Conservation (phyloP, 2,329 filamentous ascomycete species). For the Colletotrichum lupini region DNA sequence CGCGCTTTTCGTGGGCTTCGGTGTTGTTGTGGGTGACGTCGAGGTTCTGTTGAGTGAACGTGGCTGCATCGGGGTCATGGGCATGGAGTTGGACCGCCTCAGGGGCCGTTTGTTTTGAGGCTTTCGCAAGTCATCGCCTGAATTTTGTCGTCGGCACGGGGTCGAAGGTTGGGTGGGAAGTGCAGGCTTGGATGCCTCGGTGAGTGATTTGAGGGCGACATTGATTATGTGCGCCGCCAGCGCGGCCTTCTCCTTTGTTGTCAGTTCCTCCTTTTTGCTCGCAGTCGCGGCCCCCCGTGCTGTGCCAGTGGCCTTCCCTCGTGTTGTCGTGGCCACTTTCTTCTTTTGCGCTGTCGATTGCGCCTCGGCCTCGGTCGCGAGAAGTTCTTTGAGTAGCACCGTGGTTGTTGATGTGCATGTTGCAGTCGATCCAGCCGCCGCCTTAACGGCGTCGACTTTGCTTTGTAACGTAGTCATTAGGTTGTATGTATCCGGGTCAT, state of each 20-base stretch:
- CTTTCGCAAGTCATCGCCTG: slow-evolving; percentile 48
- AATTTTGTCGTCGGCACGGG: slow-evolving; percentile 49
- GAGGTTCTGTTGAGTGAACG: slow-evolving; percentile 70
- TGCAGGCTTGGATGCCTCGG: slow-evolving; percentile 70
- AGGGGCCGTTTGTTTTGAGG: slow-evolving; percentile 50
- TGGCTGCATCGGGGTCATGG: slow-evolving; percentile 71
- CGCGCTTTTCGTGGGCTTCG: slow-evolving; percentile 46
- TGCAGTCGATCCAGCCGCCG: slow-evolving; percentile 61
- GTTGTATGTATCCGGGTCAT: slow-evolving; percentile 34
- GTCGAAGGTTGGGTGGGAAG: slow-evolving; percentile 44
- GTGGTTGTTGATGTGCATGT: slow-evolving; percentile 65
- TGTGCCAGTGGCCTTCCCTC: slow-evolving; percentile 40
- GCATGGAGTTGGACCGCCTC: slow-evolving; percentile 66
- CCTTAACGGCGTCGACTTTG: slow-evolving; percentile 63
- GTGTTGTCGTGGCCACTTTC: slow-evolving; percentile 41
- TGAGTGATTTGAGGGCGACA: slow-evolving; percentile 73
- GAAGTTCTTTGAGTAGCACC: slow-evolving; percentile 59
- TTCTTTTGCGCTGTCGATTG: slow-evolving; percentile 23
- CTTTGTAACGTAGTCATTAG: slow-evolving; percentile 56
- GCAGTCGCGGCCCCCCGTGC: slow-evolving; percentile 44
- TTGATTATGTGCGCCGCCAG: slow-evolving; percentile 82
- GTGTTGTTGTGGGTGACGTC: slow-evolving; percentile 59
- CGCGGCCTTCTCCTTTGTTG: slow-evolving; percentile 70
- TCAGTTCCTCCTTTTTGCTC: slow-evolving; percentile 55
- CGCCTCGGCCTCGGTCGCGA: slow-evolving; percentile 47